These are phyloP conservation scores for Dendrobium catenatum DNA, from an alignment of 106 monocot genomes.

Conservation along the genomic window DNA sequence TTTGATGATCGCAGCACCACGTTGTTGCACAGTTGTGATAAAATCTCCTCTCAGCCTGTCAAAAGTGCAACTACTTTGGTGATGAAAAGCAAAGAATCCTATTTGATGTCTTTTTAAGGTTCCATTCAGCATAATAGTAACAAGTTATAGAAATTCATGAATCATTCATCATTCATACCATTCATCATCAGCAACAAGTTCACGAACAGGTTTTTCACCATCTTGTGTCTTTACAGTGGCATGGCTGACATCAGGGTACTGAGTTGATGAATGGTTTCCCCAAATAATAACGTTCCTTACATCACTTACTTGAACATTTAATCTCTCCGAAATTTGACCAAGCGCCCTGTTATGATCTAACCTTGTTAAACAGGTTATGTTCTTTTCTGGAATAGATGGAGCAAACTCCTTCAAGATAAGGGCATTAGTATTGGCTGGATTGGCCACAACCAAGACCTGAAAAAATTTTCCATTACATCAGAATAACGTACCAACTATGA, in stretches of 20 bases:
- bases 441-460: slow-evolving; percentile 75
- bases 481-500: background rate
- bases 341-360: slow-evolving; percentile 83
- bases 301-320: slow-evolving; percentile 43
- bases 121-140: too few species aligned
- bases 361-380: slow-evolving; percentile 75
- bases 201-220: slow-evolving; percentile 40
- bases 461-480: background rate
- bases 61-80: too few species aligned
- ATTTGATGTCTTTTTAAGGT: too few species aligned
- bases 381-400: slow-evolving; percentile 60
- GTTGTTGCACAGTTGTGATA: slow-evolving; percentile 48
- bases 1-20: slow-evolving; percentile 62
- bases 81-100: too few species aligned
- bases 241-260: slow-evolving; percentile 70
- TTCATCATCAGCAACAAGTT: slow-evolving; percentile 47
- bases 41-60: slow-evolving; percentile 52
- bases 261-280: slow-evolving; percentile 82
- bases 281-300: slow-evolving; percentile 75
- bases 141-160: background rate
- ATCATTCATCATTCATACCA: slow-evolving; percentile 29
- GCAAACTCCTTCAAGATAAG: slow-evolving; percentile 70
- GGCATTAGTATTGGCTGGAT: slow-evolving; percentile 72
- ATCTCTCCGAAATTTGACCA: slow-evolving; percentile 47
- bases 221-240: slow-evolving; percentile 32